Evolutionary conservation across 148 eudicot species (phyloP), one percentile per base, ranked within the genome.

Genomic region (Vaccinium corymbosum): DNA sequence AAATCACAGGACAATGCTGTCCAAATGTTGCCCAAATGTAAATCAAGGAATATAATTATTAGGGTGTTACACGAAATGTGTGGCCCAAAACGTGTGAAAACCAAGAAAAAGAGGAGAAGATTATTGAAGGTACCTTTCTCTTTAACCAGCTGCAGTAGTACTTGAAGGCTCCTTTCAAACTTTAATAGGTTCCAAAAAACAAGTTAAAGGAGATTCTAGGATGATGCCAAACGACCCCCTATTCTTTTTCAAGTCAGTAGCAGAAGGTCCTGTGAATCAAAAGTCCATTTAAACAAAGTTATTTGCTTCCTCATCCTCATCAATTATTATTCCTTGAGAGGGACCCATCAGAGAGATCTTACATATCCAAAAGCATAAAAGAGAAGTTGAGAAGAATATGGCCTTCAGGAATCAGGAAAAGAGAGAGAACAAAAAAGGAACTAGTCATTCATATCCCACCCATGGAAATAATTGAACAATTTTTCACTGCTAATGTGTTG

Each of bases 241-340:
- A 50, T 80, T 57, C 17, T 83, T 85, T 85, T 48, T 81, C 19
- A 42, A 50, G 82, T 87, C 71, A 84, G 81, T 17, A 29, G 62
- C 10, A 83, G 88, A 90, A 91, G 90, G 89, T 90, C 85, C 83
- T 72, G 82, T 90, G 93, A 88, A 92, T 93, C 88, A 89, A 91
- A 92, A 92, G 84, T 81, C 83, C 85, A 35, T 79, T 76, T 76
- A 79, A 80, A 83, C 59, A 87, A 91, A 89, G 90, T 78, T 84
- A 81, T 68, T 29, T 29, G 35, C 73, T 27, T 66, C 16, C 17
- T 66, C 72, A 75, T 89, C 83, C 73, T 83, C 86, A 89, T 87
- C 91, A 93, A 93, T 91, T 93, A 89, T 90, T 90, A 91, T 94
- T 90, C 91, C 84, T 77, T 82, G 84, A 78, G 82, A 80, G 94